Conservation (phyloP, 805 yeast species). For the Kazachstania kunashirensis region DNA sequence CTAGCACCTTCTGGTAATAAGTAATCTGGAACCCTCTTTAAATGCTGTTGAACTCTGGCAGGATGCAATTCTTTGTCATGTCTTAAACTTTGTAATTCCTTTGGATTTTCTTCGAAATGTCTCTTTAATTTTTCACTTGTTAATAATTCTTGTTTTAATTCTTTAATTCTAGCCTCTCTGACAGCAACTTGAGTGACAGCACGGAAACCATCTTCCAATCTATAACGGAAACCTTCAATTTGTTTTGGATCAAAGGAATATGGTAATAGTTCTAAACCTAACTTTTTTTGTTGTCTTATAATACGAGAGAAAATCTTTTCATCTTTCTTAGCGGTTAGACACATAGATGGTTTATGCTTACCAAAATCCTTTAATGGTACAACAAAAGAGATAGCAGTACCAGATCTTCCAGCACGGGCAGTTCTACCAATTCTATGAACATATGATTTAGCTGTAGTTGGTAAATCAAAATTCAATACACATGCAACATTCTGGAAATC, state of each 20-base stretch:
- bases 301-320: slow-evolving; percentile 77
- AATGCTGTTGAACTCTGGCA: slow-evolving; percentile 69
- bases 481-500: slow-evolving; percentile 95
- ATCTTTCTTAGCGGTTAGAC: slow-evolving; percentile 65
- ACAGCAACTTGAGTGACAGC: slow-evolving; percentile 84
- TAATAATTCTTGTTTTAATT: slow-evolving; percentile 75
- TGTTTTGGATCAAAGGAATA: slow-evolving; percentile 86
- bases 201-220: slow-evolving; percentile 95
- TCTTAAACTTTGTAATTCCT: slow-evolving; percentile 76
- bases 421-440: slow-evolving; percentile 95
- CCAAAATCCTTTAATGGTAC: slow-evolving; percentile 78
- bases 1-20: slow-evolving; percentile 74
- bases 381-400: slow-evolving; percentile 89
- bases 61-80: slow-evolving; percentile 88
- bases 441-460: slow-evolving; percentile 79
- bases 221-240: slow-evolving; percentile 89
- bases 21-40: slow-evolving; percentile 89
- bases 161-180: slow-evolving; percentile 88
- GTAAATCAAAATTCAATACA: slow-evolving; percentile 90
- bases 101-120: slow-evolving; percentile 95
- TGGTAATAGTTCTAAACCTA: slow-evolving; percentile 71
- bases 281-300: slow-evolving; percentile 60
- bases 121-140: slow-evolving; percentile 84
- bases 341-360: slow-evolving; percentile 72
- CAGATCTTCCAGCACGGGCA: slow-evolving; percentile 93